Evolutionary conservation across 441 rosid species (phyloP), one percentile per base, ranked within the genome.

Genomic region (Arabidopsis hybrid): DNA sequence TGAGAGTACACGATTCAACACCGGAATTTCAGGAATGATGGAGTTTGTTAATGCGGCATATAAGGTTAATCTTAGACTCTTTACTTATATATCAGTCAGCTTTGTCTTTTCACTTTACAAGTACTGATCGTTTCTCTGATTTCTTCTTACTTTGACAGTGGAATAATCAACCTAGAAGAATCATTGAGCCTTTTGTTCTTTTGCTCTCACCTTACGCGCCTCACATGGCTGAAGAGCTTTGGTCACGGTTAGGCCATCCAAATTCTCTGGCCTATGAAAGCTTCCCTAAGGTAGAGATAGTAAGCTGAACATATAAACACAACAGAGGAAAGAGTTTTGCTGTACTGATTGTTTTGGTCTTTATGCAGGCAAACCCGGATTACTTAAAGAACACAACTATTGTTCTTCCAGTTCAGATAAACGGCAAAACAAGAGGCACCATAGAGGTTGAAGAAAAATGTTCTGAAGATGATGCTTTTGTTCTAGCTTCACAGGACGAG

Each of bases 1-100:
- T 35, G 97, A 92, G 86, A 93, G 87, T 29, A 95, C 97, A 18
- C 64, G 99, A 77, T 95, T 95, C 79, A 95, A 91, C 86, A 92
- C 99, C 0, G 98, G 98, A 53, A 92, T 95, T 79, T 95, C 99
- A 60, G 93, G 97, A 71, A 92, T 95, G 98, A 92, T 95, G 99
- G 99, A 91, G 84, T 95, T 95, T 81, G 67, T 92, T 62, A 92
- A 92, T 79, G 91, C 96, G 0, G 93, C 95, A 1, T 89, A 85
- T 58, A 95, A 95, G 99, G 99, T 95, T 65, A 45, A 69, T 65
- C 10, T 5, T 10, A 31, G 13, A 51, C 51, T 65, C 57, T 18
- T n/a, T n/a, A n/a, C n/a, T n/a, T n/a, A n/a, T 49, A 3, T 65
- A 62, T 8, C 13, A 1, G 7, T 51, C 26, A 62, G 31, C 68